A percentile compares a stretch with the other conserved stretches of the same genome.
Evolutionary conservation across 768 basidiomycete species (phyloP).

Genomic region (Scleroderma bovista): DNA sequence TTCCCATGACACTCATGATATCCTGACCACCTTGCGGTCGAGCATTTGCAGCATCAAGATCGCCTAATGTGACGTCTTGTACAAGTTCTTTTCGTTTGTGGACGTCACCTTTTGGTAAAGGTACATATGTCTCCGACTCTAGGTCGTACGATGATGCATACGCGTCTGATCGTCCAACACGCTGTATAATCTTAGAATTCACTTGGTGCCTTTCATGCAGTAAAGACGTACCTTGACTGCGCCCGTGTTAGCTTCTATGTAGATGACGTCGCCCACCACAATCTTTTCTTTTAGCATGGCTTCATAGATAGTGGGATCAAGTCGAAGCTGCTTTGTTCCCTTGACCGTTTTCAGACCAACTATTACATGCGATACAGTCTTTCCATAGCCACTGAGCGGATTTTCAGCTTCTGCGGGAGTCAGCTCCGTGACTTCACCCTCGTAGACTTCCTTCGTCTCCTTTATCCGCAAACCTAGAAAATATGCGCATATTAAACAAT

Average conservation of each 20-base stretch:
- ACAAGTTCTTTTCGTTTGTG: constrained; percentile 95
- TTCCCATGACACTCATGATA: constrained; percentile 97
- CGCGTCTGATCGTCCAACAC: constrained; percentile 94
- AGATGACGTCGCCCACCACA: constrained; percentile 93
- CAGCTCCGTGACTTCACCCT: constrained; percentile 96
- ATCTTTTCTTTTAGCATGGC: constrained; percentile 97
- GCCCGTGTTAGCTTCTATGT: constrained; percentile 89
- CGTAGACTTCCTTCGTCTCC: constrained; percentile 98
- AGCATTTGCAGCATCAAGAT: constrained; percentile 94
- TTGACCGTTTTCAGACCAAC: constrained; percentile 92
- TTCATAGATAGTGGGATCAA: constrained; percentile 96
- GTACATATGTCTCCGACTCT: constrained; percentile 97
- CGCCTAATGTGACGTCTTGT: constrained; percentile 91
- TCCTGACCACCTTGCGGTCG: constrained; percentile 95
- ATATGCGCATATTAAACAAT: not conserved
- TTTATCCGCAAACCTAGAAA: constrained; percentile 82
- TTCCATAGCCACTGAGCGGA: constrained; percentile 95
- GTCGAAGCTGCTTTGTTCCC: constrained; percentile 88
- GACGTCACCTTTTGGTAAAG: constrained; percentile 93
- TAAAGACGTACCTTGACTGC: constrained; percentile 76
- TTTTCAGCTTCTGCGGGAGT: constrained; percentile 97
- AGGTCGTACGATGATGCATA: constrained; percentile 97
- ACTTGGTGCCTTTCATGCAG: not conserved
- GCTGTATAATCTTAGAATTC: constrained; percentile 37
- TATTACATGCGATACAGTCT: constrained; percentile 97